Conservation (phyloP, 2,329 filamentous ascomycete genomes). For the Didymella glomerata region DNA sequence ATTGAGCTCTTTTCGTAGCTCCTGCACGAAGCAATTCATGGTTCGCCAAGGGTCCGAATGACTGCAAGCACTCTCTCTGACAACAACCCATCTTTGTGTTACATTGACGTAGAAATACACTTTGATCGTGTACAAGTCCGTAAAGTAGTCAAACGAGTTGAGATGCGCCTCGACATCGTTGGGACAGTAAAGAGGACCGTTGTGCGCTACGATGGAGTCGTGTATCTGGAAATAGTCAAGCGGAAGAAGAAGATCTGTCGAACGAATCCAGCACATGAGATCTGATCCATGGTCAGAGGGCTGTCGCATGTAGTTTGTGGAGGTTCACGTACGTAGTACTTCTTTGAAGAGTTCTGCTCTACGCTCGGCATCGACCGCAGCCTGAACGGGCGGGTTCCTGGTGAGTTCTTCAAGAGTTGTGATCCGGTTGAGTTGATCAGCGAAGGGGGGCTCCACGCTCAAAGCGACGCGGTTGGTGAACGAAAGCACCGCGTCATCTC, state of each 20-base stretch:
- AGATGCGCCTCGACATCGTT: background rate
- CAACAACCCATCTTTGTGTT: background rate
- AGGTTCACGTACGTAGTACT: conserved; percentile 2
- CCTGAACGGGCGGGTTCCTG: no score
- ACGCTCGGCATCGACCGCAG: background rate
- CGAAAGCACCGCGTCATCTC: background rate
- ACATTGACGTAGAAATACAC: background rate
- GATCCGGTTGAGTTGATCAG: background rate
- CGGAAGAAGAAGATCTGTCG: background rate
- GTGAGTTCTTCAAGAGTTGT: background rate
- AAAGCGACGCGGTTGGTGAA: background rate
- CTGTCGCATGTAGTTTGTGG: background rate
- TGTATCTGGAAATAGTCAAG: background rate
- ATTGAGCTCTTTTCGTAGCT: background rate
- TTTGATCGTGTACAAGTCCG: background rate
- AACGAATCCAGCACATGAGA: background rate
- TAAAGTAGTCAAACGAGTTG: background rate
- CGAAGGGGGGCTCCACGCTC: background rate
- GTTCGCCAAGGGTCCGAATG: background rate
- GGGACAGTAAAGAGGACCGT: background rate
- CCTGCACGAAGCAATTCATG: background rate
- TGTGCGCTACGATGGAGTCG: background rate
- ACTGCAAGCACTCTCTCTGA: background rate
- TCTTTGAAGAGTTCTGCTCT: background rate
- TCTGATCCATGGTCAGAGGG: background rate